These are phyloP conservation scores for Psilocybe cubensis DNA, from an alignment of 768 basidiomycete genomes.

Conservation along the genomic window DNA sequence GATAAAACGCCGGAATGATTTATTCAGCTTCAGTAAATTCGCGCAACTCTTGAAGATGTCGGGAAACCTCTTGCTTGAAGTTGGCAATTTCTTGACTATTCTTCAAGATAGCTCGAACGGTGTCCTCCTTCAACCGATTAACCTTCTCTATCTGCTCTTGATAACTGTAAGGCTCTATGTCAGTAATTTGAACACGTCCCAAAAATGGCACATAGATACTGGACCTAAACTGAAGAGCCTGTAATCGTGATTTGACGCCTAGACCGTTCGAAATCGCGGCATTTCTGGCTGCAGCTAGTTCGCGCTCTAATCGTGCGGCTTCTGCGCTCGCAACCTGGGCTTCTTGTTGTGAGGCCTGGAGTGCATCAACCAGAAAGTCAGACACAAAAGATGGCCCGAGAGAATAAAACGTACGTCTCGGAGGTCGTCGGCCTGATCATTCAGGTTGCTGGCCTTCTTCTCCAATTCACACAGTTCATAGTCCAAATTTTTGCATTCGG, in stretches of 20 bases:
- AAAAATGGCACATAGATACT: constrained; percentile 2
- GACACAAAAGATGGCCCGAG: not conserved
- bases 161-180: constrained; percentile 48
- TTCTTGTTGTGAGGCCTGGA: constrained; percentile 78
- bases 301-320: constrained; percentile 68
- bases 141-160: constrained; percentile 81
- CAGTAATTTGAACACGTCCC: constrained; percentile 2
- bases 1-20: constrained; percentile 15
- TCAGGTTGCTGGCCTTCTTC: constrained; percentile 69
- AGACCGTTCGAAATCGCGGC: constrained; percentile 82
- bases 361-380: constrained; percentile 6
- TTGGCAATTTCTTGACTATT: constrained; percentile 82
- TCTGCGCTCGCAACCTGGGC: constrained; percentile 67
- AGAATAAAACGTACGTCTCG: constrained; percentile 60
- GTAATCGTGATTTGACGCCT: constrained; percentile 78
- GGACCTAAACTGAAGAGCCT: constrained; percentile 74
- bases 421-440: constrained; percentile 79
- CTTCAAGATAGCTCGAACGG: constrained; percentile 80
- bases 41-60: constrained; percentile 67
- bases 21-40: constrained; percentile 59
- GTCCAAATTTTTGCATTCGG: constrained; percentile 81
- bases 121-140: constrained; percentile 75
- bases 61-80: constrained; percentile 81
- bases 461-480: constrained; percentile 77
- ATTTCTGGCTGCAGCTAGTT: constrained; percentile 73